Conservation (phyloP, 129 eudicot species). For the Oenanthe sinensis region DNA sequence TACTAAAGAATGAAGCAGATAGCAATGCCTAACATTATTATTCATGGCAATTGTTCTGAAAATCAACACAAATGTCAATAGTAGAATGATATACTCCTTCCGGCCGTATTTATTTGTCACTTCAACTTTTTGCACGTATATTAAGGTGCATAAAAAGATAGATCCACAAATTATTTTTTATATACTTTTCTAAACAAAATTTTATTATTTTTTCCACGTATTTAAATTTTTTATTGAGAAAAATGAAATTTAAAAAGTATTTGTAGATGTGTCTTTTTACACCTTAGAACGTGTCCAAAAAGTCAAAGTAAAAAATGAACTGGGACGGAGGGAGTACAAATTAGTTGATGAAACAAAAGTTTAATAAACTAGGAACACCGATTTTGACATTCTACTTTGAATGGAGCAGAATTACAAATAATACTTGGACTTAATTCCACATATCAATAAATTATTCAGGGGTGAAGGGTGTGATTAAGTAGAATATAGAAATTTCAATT, state of each 20-base stretch:
- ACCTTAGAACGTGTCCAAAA: neutral
- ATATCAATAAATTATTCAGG: neutral
- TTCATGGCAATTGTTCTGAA: neutral
- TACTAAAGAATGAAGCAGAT: neutral
- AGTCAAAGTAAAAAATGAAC: neutral
- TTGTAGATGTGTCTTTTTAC: neutral
- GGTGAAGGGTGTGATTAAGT: conserved; percentile 2
- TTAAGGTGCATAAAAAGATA: neutral
- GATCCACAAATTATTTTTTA: no score
- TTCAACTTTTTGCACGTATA: neutral
- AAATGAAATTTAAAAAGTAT: no score
- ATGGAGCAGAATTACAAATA: neutral
- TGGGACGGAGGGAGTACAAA: neutral
- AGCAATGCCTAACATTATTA: neutral
- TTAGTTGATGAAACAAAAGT: neutral
- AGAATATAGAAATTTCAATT: neutral
- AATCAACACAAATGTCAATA: neutral
- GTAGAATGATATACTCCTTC: neutral
- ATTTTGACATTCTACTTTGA: neutral
- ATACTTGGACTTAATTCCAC: neutral
- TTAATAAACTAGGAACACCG: neutral
- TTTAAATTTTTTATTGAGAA: no score
- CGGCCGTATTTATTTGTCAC: neutral
- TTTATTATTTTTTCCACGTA: no score
- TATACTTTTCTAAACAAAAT: no score